phyloP scores from a whole-genome alignment of 768 basidiomycete species.

The Dacryopinax spathularia region DNA sequence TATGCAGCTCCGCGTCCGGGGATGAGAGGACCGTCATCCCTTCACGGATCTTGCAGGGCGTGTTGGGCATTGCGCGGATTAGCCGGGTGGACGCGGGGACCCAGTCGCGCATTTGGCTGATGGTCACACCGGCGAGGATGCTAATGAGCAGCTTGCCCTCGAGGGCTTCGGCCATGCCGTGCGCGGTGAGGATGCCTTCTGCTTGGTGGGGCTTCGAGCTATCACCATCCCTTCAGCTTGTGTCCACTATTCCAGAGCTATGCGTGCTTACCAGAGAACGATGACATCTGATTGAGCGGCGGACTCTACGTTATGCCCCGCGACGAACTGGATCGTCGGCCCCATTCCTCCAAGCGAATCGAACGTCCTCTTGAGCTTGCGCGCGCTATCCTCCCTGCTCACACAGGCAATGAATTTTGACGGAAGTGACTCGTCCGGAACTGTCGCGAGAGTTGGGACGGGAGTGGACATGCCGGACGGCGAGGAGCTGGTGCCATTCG shows the following conservation, averaged over 20 bases:
- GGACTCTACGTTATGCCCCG: slow-evolving; percentile 56
- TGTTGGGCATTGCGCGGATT: slow-evolving; percentile 96
- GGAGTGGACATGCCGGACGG: slow-evolving; percentile 50
- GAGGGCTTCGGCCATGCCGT: slow-evolving; percentile 70
- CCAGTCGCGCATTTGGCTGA: slow-evolving; percentile 62
- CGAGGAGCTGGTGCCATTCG: slow-evolving; percentile 59
- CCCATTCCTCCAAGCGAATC: slow-evolving; percentile 43
- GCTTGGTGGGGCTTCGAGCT: slow-evolving; percentile 95
- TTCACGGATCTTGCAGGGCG: slow-evolving; percentile 93
- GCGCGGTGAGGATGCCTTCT: slow-evolving; percentile 49
- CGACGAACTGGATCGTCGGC: slow-evolving; percentile 50
- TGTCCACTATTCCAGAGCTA: background rate
- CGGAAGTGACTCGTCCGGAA: slow-evolving; percentile 54
- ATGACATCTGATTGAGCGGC: slow-evolving; percentile 68
- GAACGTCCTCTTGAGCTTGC: slow-evolving; percentile 51
- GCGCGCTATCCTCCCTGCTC: slow-evolving; percentile 56
- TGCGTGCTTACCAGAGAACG: slow-evolving; percentile 57
- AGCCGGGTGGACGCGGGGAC: slow-evolving; percentile 66
- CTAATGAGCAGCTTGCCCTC: slow-evolving; percentile 87
- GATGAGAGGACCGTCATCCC: slow-evolving; percentile 92
- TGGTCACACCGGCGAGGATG: slow-evolving; percentile 93
- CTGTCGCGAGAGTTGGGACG: slow-evolving; percentile 17
- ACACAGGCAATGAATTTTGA: slow-evolving; percentile 79
- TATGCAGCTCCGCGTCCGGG: slow-evolving; percentile 32
- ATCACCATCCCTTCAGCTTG: background rate